These are phyloP conservation scores for Lasiosphaeria hispida DNA, from an alignment of 495 filamentous ascomycete species.

Conservation along the genomic window DNA sequence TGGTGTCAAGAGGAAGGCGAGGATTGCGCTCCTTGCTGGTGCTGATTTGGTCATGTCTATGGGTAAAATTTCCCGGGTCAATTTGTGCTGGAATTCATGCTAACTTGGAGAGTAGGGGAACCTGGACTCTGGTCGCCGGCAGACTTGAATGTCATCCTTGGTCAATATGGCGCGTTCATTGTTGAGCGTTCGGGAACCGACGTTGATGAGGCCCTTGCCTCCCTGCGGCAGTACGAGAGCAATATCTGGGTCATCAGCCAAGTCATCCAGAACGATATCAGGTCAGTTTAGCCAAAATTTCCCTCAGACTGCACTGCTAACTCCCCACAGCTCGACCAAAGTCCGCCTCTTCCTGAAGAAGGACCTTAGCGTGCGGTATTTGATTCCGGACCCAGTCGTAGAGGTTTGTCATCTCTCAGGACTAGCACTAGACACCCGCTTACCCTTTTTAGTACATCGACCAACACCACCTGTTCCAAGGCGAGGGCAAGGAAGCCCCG, in stretches of 20 bases:
- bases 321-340: constrained; percentile 62
- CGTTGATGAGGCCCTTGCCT: constrained; percentile 75
- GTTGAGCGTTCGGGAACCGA: constrained; percentile 89
- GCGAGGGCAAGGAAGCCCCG: constrained; percentile 3
- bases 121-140: constrained; percentile 74
- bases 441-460: constrained; percentile 14
- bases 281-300: constrained; percentile 9
- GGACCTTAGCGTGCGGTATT: constrained; percentile 67
- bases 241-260: constrained; percentile 89
- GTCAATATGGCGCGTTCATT: constrained; percentile 81
- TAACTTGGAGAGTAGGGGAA: constrained; percentile 34
- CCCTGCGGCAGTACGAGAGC: constrained; percentile 61
- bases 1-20: constrained; percentile 53
- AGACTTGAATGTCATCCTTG: constrained; percentile 86
- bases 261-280: constrained; percentile 86
- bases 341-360: constrained; percentile 79
- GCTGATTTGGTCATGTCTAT: constrained; percentile 88
- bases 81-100: background rate
- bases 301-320: background rate
- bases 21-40: constrained; percentile 62
- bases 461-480: constrained; percentile 17
- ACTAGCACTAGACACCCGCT: background rate
- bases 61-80: constrained; percentile 28
- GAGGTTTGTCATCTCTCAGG: constrained; percentile 20
- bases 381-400: constrained; percentile 29